A percentile compares a stretch with the other conserved stretches of the same genome.
Evolutionary conservation across 2,329 filamentous ascomycete genomes (phyloP).

Genomic region (Metarhizium humberi): DNA sequence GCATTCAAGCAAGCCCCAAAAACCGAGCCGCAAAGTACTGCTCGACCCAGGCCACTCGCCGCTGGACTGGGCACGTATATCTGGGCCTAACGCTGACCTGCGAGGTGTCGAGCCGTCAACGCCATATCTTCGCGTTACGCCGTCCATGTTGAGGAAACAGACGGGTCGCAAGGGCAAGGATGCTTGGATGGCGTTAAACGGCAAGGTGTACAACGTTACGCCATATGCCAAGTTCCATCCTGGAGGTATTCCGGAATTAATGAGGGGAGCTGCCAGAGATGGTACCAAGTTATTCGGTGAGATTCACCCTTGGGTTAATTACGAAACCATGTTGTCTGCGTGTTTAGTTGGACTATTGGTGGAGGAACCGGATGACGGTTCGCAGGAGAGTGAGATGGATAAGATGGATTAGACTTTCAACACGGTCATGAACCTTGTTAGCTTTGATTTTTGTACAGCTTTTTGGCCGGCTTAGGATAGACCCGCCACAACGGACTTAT

Average conservation of each 20-base stretch:
- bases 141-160: constrained; percentile 65
- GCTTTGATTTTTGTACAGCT: not conserved
- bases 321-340: constrained; percentile 56
- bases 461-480: not conserved
- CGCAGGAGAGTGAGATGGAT: constrained; percentile 38
- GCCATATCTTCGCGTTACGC: constrained; percentile 65
- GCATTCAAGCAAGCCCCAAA: constrained; percentile 40
- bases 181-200: constrained; percentile 84
- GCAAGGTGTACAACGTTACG: constrained; percentile 88
- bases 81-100: constrained; percentile 54
- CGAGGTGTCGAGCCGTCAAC: constrained; percentile 47
- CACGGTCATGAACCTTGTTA: not conserved
- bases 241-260: constrained; percentile 68
- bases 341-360: constrained; percentile 57
- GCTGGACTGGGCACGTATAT: constrained; percentile 86
- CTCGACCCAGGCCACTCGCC: constrained; percentile 89
- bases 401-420: constrained; percentile 43
- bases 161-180: constrained; percentile 78
- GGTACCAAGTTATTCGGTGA: constrained; percentile 56
- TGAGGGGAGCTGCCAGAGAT: constrained; percentile 52
- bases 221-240: constrained; percentile 89
- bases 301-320: constrained; percentile 64
- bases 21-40: constrained; percentile 60
- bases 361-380: constrained; percentile 37
- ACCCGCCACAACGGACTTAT: not conserved